Percentiles rank a stretch among this genome's conserved stretches.
Evolutionary conservation across 495 filamentous ascomycete genomes (phyloP).

Genomic region (Aspergillus coremiiformis): DNA sequence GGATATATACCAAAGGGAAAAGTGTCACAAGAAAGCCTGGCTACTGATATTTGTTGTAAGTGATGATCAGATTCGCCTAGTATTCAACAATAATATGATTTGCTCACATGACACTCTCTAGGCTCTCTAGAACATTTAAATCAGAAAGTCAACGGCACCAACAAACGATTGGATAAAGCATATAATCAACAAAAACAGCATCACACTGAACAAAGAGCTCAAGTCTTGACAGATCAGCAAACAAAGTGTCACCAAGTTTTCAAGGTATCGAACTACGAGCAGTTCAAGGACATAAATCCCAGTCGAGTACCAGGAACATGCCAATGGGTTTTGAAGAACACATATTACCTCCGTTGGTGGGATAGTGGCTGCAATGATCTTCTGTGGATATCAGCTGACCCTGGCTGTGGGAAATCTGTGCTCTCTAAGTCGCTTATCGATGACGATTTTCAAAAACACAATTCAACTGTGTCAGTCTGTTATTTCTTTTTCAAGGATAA

Average conservation of each 20-base stretch:
- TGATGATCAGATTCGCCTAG: background rate
- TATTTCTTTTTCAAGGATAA: conserved; percentile 45
- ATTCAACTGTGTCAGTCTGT: conserved; percentile 19
- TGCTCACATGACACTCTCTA: conserved; percentile 1
- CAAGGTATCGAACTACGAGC: conserved; percentile 20
- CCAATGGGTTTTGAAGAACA: conserved; percentile 23
- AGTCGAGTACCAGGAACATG: conserved; percentile 18
- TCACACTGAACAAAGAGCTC: conserved; percentile 7
- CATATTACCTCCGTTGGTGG: conserved; percentile 26
- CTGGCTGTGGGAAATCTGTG: conserved; percentile 42
- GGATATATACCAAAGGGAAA: background rate
- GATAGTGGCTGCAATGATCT: conserved; percentile 20
- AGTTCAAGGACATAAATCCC: conserved; percentile 25
- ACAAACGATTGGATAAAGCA: conserved; percentile 20
- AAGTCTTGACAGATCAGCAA: conserved; percentile 12
- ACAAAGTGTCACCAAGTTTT: conserved; percentile 21
- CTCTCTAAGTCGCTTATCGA: conserved; percentile 30
- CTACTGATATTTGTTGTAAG: conserved; percentile 2
- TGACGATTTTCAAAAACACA: conserved; percentile 6
- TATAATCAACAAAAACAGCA: conserved; percentile 13
- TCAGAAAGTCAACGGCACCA: conserved; percentile 18
- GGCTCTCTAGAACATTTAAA: conserved; percentile 5
- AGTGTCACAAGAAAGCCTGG: background rate
- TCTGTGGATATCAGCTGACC: conserved; percentile 40
- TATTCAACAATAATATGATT: background rate